These are phyloP conservation scores for Syzygium syzygioides DNA, from an alignment of 441 rosid species.

Conservation along the genomic window DNA sequence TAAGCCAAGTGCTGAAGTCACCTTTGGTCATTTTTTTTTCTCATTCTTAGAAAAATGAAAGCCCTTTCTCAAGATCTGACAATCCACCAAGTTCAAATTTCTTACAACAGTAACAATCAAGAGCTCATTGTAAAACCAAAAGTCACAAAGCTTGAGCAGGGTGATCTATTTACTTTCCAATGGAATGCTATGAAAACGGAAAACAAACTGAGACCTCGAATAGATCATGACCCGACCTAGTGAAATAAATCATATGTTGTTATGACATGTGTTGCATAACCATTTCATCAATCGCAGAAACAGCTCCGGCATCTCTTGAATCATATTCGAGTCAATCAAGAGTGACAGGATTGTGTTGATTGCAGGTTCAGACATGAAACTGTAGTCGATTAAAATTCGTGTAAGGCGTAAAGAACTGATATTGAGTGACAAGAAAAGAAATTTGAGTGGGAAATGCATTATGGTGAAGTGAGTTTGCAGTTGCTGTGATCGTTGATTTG, in stretches of 20 bases:
- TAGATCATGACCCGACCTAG: neutral
- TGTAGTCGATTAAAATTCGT: neutral
- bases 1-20: neutral
- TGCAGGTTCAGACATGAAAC: neutral
- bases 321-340: neutral
- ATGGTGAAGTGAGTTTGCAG: neutral
- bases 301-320: neutral
- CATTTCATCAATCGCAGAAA: neutral
- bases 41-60: neutral
- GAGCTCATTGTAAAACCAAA: neutral
- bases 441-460: neutral
- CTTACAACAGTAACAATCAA: neutral
- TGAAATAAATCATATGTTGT: neutral
- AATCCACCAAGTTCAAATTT: neutral
- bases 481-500: neutral
- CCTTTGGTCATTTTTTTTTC: too few relatives aligned
- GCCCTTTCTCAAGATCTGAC: neutral
- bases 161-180: neutral
- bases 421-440: neutral
- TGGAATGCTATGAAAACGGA: neutral
- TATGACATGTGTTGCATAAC: neutral
- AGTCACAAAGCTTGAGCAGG: neutral
- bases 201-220: neutral
- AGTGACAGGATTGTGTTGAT: neutral
- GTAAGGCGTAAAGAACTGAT: neutral